A percentile compares a stretch with the other conserved stretches of the same genome.
These are phyloP conservation scores for Phoma sp. DNA, from an alignment of 2,329 filamentous ascomycete genomes.

Conservation along the genomic window DNA sequence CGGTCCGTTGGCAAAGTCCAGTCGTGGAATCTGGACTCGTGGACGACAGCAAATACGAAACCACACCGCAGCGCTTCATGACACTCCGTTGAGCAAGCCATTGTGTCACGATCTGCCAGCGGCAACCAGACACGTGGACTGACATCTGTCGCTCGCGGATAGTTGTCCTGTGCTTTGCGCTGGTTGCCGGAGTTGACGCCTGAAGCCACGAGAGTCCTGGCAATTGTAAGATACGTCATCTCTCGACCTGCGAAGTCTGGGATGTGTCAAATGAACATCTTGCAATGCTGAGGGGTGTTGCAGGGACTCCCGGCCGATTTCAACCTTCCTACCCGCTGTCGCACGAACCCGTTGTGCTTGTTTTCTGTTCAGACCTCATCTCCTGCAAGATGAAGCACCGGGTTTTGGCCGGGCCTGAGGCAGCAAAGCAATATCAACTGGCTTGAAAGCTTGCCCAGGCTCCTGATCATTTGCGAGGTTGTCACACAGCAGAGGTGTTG, in stretches of 20 bases:
- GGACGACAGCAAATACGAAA: slow-evolving; percentile 14
- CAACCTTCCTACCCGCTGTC: slow-evolving; percentile 28
- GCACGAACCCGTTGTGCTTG: slow-evolving; percentile 7
- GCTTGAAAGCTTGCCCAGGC: slow-evolving; percentile 3
- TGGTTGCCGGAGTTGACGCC: neutral
- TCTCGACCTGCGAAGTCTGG: slow-evolving; percentile 20
- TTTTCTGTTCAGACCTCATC: slow-evolving; percentile 30
- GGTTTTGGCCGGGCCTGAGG: slow-evolving; percentile 22
- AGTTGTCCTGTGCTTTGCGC: neutral
- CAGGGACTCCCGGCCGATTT: slow-evolving; percentile 19
- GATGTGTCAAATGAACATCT: slow-evolving; percentile 10
- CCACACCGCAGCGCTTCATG: slow-evolving; percentile 22
- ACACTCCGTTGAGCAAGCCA: slow-evolving; percentile 14
- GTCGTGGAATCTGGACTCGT: slow-evolving; percentile 13
- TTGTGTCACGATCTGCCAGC: slow-evolving; percentile 21
- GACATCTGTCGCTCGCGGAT: slow-evolving; percentile 4
- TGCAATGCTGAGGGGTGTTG: slow-evolving; percentile 22
- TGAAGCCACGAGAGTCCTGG: neutral
- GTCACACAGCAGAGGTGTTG: slow-evolving; percentile 8
- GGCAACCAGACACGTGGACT: slow-evolving; percentile 20
- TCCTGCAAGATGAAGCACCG: slow-evolving; percentile 29
- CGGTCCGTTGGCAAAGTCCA: slow-evolving; percentile 18
- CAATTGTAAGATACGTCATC: slow-evolving; percentile 25
- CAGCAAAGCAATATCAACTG: slow-evolving; percentile 10
- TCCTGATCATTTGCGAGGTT: slow-evolving; percentile 15